phyloP scores from a whole-genome alignment of 2,329 filamentous ascomycete species.

The Fusarium duplospermum region DNA sequence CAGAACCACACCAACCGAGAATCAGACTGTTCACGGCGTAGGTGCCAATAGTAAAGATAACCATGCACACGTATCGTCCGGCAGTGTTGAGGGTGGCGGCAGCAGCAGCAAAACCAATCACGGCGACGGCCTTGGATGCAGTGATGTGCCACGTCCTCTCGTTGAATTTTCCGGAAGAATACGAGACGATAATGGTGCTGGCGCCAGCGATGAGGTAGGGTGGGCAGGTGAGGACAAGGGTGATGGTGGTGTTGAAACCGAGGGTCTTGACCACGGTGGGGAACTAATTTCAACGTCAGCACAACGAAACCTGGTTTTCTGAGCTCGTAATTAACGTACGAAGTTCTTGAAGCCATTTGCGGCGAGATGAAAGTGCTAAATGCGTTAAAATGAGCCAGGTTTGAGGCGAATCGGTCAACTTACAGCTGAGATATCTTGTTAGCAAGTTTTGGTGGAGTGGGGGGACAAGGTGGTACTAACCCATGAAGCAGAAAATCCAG shows the following conservation, averaged over 20 bases:
- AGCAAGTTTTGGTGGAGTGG: neutral
- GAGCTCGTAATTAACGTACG: neutral
- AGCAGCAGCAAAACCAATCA: conserved; percentile 42
- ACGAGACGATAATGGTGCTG: conserved; percentile 40
- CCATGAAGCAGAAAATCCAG: conserved; percentile 63
- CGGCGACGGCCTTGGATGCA: conserved; percentile 54
- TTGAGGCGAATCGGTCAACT: neutral
- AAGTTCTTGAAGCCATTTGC: conserved; percentile 59
- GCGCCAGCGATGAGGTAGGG: conserved; percentile 57
- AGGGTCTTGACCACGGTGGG: conserved; percentile 46
- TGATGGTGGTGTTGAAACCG: conserved; percentile 44
- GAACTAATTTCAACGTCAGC: conserved; percentile 23
- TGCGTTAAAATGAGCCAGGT: neutral
- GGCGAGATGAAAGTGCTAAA: conserved; percentile 58
- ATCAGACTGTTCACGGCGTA: conserved; percentile 59
- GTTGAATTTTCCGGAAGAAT: conserved; percentile 58
- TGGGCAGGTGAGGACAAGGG: conserved; percentile 51
- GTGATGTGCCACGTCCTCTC: conserved; percentile 63
- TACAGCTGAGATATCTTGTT: conserved; percentile 32
- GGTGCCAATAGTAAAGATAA: conserved; percentile 54
- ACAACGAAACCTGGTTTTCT: neutral
- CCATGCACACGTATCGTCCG: conserved; percentile 47
- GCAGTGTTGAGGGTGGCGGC: conserved; percentile 42
- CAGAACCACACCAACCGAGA: conserved; percentile 56
- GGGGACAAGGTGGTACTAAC: neutral